These are phyloP conservation scores for Candida glaebosa DNA, from an alignment of 805 yeast species.

Conservation along the genomic window DNA sequence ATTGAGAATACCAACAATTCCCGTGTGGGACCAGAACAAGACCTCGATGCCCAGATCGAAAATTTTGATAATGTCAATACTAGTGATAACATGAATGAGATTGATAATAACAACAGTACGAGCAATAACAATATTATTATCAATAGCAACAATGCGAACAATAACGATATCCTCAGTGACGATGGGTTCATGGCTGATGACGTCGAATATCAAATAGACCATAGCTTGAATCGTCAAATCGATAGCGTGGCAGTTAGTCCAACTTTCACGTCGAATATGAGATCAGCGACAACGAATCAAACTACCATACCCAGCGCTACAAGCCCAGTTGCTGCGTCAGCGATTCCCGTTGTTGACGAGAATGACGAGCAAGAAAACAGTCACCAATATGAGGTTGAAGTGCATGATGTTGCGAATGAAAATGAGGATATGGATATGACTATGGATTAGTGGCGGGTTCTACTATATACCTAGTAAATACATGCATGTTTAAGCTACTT, in stretches of 20 bases:
- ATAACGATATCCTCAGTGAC: constrained; percentile 16
- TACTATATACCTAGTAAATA: constrained; percentile 13
- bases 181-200: constrained; percentile 49
- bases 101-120: too few relatives aligned
- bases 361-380: constrained; percentile 9
- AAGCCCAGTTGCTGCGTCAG: constrained; percentile 9
- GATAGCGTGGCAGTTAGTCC: constrained; percentile 10
- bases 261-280: constrained; percentile 9
- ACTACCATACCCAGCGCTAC: constrained; percentile 15
- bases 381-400: constrained; percentile 1
- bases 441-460: constrained; percentile 7
- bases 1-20: constrained; percentile 16
- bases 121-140: constrained; percentile 22
- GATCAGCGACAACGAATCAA: constrained; percentile 10
- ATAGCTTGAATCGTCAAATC: constrained; percentile 19
- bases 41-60: constrained; percentile 47
- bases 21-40: constrained; percentile 16
- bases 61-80: constrained; percentile 35
- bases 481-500: too few relatives aligned
- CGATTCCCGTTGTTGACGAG: constrained; percentile 7
- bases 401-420: constrained; percentile 6
- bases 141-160: constrained; percentile 9
- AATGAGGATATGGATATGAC: constrained; percentile 11
- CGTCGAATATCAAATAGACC: constrained; percentile 43
- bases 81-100: constrained; percentile 33